phyloP scores from a whole-genome alignment of 371 early-diverging fungal genomes.

The Circinella umbellata region DNA sequence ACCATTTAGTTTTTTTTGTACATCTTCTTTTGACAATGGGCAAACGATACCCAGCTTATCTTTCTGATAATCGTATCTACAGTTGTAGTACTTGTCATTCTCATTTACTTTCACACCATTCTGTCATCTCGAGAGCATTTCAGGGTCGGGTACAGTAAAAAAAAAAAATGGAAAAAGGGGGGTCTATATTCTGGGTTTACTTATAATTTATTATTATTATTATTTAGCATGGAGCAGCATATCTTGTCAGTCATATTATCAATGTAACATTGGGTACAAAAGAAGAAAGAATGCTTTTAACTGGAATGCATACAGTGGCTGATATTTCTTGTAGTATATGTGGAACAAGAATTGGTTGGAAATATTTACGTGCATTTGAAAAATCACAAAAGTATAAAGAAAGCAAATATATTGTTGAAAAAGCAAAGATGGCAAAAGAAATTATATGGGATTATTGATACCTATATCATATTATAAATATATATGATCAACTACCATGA shows the following conservation, averaged over 20 bases:
- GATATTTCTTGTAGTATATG: conserved; percentile 75
- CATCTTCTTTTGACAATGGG: conserved; percentile 13
- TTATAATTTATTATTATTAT: too few relatives aligned
- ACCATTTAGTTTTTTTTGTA: neutral
- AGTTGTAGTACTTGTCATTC: conserved; percentile 25
- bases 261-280: conserved; percentile 66
- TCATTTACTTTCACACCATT: conserved; percentile 23
- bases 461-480: too few relatives aligned
- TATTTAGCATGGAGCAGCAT: conserved; percentile 67
- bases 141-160: conserved; percentile 25
- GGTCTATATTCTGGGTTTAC: too few relatives aligned
- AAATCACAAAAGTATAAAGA: conserved; percentile 82
- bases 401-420: conserved; percentile 78
- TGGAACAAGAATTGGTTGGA: conserved; percentile 76
- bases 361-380: conserved; percentile 63
- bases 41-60: conserved; percentile 12
- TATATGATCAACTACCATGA: too few relatives aligned
- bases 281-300: conserved; percentile 74
- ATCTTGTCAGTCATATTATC: conserved; percentile 67
- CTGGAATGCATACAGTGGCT: conserved; percentile 79
- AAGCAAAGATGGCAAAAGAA: conserved; percentile 42
- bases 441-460: conserved; percentile 6
- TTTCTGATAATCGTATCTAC: conserved; percentile 13
- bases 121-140: conserved; percentile 25
- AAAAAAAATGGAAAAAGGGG: too few relatives aligned